phyloP scores from a whole-genome alignment of 2,329 filamentous ascomycete species.

The Chaetomiaceae sp. region DNA sequence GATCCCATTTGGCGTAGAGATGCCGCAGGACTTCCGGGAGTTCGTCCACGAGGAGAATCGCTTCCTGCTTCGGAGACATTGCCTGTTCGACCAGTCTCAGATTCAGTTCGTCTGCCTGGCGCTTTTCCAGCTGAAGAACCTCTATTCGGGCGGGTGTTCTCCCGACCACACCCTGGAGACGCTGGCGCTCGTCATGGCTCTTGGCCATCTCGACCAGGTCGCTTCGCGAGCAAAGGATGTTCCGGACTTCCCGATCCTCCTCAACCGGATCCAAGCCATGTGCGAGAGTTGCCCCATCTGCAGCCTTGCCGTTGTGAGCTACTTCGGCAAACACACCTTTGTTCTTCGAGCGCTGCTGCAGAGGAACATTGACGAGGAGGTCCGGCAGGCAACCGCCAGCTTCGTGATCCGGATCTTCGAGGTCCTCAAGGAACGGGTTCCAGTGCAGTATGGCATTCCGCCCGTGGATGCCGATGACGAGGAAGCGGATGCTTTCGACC shows the following conservation, averaged over 20 bases:
- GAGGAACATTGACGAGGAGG: constrained; percentile 50
- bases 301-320: constrained; percentile 56
- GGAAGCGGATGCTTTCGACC: constrained; percentile 32
- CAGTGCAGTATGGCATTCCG: constrained; percentile 43
- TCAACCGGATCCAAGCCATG: constrained; percentile 42
- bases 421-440: constrained; percentile 46
- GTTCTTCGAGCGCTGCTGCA: constrained; percentile 63
- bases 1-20: constrained; percentile 42
- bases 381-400: constrained; percentile 50
- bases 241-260: constrained; percentile 53
- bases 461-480: constrained; percentile 27
- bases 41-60: constrained; percentile 70
- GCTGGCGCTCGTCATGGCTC: constrained; percentile 49
- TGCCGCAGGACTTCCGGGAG: constrained; percentile 46
- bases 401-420: constrained; percentile 51
- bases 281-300: constrained; percentile 50
- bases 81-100: constrained; percentile 71
- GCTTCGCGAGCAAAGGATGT: constrained; percentile 66
- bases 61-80: constrained; percentile 68
- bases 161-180: constrained; percentile 44
- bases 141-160: constrained; percentile 47
- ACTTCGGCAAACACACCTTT: constrained; percentile 52
- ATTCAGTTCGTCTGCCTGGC: constrained; percentile 61
- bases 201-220: constrained; percentile 71
- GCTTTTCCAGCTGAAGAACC: constrained; percentile 51